Evolutionary conservation across 805 yeast genomes (phyloP).

Genomic region (Wickerhamiella slavikovae): DNA sequence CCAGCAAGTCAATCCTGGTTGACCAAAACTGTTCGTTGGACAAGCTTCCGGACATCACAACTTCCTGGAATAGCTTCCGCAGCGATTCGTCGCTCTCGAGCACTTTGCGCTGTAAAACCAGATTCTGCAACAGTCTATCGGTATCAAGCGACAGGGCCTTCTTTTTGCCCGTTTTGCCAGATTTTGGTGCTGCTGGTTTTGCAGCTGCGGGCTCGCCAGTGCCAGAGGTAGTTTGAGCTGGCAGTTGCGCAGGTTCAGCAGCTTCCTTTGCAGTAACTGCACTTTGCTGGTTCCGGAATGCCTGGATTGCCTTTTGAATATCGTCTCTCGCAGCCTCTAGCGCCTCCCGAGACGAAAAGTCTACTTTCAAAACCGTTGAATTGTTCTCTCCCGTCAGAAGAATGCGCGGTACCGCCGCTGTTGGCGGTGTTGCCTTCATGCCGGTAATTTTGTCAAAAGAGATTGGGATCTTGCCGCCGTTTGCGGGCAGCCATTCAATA

Average conservation of each 20-base stretch:
- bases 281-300: constrained; percentile 38
- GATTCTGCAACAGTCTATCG: constrained; percentile 41
- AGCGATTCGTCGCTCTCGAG: constrained; percentile 47
- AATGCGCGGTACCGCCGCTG: constrained; percentile 14
- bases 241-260: constrained; percentile 26
- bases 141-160: constrained; percentile 26
- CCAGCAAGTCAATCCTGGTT: constrained; percentile 51
- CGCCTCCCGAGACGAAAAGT: constrained; percentile 50
- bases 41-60: constrained; percentile 51
- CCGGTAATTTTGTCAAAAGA: constrained; percentile 8
- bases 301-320: constrained; percentile 12
- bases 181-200: constrained; percentile 1
- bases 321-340: constrained; percentile 31
- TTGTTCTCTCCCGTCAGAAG: constrained; percentile 8
- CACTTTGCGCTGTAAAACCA: constrained; percentile 58
- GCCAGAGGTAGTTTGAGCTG: constrained; percentile 3
- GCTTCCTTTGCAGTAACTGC: constrained; percentile 17
- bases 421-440: constrained; percentile 18
- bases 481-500: constrained; percentile 7
- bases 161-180: constrained; percentile 6
- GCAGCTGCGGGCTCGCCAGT: not conserved
- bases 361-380: constrained; percentile 24
- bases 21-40: constrained; percentile 78
- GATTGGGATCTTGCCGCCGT: constrained; percentile 3
- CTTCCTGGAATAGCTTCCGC: constrained; percentile 62